Evolutionary conservation across 129 eudicot species (phyloP).

Genomic region (Sambucus nigra): DNA sequence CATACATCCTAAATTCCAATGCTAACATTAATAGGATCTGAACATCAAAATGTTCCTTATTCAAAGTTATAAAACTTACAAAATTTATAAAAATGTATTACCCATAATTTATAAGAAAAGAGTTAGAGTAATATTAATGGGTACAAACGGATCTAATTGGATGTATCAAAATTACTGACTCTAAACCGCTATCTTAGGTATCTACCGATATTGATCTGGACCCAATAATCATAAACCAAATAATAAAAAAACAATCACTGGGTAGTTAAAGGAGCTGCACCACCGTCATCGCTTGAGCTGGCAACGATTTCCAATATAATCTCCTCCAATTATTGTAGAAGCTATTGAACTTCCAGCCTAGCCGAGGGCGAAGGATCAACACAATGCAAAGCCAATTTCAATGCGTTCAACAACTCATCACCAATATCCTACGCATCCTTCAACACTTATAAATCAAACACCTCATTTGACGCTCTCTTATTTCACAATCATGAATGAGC

Average conservation of each 20-base stretch:
- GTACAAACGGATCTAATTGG: too few species aligned
- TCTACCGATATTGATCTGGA: too few species aligned
- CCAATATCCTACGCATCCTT: slow-evolving; percentile 75
- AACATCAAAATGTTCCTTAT: too few species aligned
- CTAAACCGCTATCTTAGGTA: too few species aligned
- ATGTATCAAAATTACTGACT: too few species aligned
- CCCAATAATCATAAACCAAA: too few species aligned
- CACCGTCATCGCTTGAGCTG: slow-evolving; percentile 41
- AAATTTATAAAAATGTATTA: too few species aligned
- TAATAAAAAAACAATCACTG: slow-evolving; percentile 16
- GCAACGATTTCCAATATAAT: slow-evolving; percentile 51
- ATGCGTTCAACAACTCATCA: slow-evolving; percentile 69
- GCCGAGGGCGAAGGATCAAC: slow-evolving; percentile 84
- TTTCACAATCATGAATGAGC: slow-evolving; percentile 64
- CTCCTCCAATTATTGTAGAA: slow-evolving; percentile 69
- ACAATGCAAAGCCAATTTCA: slow-evolving; percentile 84
- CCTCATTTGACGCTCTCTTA: slow-evolving; percentile 95
- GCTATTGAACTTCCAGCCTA: slow-evolving; percentile 60
- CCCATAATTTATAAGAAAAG: too few species aligned
- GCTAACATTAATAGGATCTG: too few species aligned
- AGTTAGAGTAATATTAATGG: too few species aligned
- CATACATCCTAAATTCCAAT: too few species aligned
- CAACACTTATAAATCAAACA: slow-evolving; percentile 75
- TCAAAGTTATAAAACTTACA: too few species aligned
- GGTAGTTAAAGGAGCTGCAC: slow-evolving; percentile 24